Conservation (phyloP, 495 filamentous ascomycete genomes). For the Tuber umbilicatum region DNA sequence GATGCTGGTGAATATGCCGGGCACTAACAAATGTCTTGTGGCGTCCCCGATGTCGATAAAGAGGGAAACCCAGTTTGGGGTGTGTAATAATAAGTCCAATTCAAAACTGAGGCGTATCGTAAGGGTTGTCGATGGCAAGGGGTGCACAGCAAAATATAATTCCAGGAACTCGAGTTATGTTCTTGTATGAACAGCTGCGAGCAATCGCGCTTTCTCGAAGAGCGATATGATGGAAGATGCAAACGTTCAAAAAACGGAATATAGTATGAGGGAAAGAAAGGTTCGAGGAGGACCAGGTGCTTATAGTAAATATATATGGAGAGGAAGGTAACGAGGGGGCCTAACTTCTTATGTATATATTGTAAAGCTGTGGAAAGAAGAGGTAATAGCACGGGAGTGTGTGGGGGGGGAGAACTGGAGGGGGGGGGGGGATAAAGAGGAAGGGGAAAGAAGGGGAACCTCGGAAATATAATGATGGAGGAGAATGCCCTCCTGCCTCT, state of each 20-base stretch:
- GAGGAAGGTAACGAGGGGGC: neutral
- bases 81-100: neutral
- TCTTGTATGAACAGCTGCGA: neutral
- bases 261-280: neutral
- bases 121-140: neutral
- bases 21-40: neutral
- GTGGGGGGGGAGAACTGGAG: neutral
- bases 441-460: neutral
- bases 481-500: neutral
- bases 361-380: neutral
- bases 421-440: neutral
- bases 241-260: neutral
- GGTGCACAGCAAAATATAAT: neutral
- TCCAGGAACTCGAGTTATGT: neutral
- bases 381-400: neutral
- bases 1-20: neutral
- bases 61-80: neutral
- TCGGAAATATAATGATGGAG: slow-evolving; percentile 4
- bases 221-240: neutral
- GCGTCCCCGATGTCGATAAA: neutral
- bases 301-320: neutral
- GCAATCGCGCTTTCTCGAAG: neutral
- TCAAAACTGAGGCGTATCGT: slow-evolving; percentile 4
- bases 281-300: neutral
- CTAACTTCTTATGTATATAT: neutral